Evolutionary conservation across 192 early-diverging fungal genomes (phyloP), one percentile per base, ranked within the genome.

Genomic region (Podila horticola): DNA sequence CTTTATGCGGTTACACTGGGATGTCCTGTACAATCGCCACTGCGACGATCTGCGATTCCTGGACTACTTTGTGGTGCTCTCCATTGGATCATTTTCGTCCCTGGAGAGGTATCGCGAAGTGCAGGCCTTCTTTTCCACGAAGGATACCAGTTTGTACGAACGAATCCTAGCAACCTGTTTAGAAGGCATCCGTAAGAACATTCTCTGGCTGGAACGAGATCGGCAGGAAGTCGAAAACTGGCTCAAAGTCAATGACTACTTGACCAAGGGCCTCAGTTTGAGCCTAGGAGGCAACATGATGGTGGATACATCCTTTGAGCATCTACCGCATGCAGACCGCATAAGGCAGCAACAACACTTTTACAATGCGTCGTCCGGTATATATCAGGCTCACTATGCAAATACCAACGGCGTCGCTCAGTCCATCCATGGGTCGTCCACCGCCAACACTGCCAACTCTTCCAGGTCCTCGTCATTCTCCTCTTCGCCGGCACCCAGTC

Each of bases 1-100:
- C 70, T 93, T 88, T 83, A 88, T 93, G 79, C 84, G 86, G 61
- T 65, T 73, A 41, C 86, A 92, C 72, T 95, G 87, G 74, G 83
- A 88, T 38, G 67, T 86, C 20, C 71, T 92, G 15, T 75, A 81
- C 30, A 69, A 75, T 28, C 90, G 89, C 51, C 90, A 89, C 76
- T 83, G 84, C 30, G 87, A 82, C 12, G 87, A 86, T 36, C 88
- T 91, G 82, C 86, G 83, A 58, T 91, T 89, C 82, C 75, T 91
- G 79, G 90, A 89, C 45, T 84, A 84, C 33, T 84, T 91, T 31
- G 84, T 87, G 33, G 72, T 85, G 48, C 64, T 87, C 28, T 86
- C 83, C 15, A 84, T 84, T 26, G 81, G 82, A 65, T 86, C 86
- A 28, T 89, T 91, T 57, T 76, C 85, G 12, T 86, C 85, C 31